phyloP scores from a whole-genome alignment of 768 basidiomycete genomes.

The Clitopilus passeckerianus region DNA sequence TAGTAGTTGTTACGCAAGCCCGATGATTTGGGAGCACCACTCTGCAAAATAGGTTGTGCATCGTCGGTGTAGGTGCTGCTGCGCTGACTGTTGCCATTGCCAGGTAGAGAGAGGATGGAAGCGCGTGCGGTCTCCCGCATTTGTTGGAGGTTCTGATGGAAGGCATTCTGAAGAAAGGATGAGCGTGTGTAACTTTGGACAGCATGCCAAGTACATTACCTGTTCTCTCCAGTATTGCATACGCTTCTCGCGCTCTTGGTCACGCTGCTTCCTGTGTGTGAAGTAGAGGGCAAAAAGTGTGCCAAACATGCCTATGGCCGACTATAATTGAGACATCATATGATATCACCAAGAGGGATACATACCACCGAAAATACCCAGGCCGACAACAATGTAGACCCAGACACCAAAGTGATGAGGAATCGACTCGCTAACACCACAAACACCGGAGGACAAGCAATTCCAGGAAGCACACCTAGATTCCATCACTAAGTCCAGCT shows the following conservation, averaged over 20 bases:
- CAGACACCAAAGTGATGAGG: constrained; percentile 60
- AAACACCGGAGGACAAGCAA: constrained; percentile 56
- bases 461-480: constrained; percentile 73
- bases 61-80: constrained; percentile 50
- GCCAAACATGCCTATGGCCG: constrained; percentile 60
- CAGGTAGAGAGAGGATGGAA: constrained; percentile 56
- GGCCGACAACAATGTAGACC: constrained; percentile 68
- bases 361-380: constrained; percentile 70
- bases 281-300: constrained; percentile 66
- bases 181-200: constrained; percentile 2
- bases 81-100: constrained; percentile 38
- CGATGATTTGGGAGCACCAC: constrained; percentile 44
- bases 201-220: constrained; percentile 25
- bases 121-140: constrained; percentile 73
- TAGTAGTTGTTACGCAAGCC: constrained; percentile 47
- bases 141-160: constrained; percentile 75
- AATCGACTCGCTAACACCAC: constrained; percentile 53
- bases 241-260: constrained; percentile 76
- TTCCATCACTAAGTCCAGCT: not conserved
- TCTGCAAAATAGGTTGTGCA: constrained; percentile 48
- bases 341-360: not conserved
- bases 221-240: constrained; percentile 90
- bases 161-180: constrained; percentile 48
- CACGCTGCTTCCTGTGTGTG: constrained; percentile 67
- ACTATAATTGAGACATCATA: not conserved